A percentile compares a stretch with the other conserved stretches of the same genome.
Conservation (phyloP, 2,329 filamentous ascomycete genomes). For the Aspergillus udagawae region DNA sequence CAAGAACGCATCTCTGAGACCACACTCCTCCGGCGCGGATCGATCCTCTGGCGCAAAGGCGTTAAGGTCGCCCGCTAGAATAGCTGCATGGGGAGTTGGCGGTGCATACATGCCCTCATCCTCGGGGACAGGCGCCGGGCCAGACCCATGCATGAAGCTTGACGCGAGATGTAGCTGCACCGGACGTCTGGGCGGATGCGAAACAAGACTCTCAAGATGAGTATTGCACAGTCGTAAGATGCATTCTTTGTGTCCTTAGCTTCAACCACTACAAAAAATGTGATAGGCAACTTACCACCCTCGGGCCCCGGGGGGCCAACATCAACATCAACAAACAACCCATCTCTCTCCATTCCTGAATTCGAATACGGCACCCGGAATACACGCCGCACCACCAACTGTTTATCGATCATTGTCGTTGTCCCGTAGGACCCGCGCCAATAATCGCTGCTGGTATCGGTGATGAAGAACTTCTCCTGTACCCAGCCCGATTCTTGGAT, state of each 20-base stretch:
- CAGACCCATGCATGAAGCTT: slow-evolving; percentile 37
- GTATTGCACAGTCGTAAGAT: slow-evolving; percentile 52
- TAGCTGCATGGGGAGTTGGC: slow-evolving; percentile 34
- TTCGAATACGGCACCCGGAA: slow-evolving; percentile 51
- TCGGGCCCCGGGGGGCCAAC: background rate
- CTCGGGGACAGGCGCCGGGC: background rate
- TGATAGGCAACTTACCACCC: too few relatives aligned
- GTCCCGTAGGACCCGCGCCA: slow-evolving; percentile 54
- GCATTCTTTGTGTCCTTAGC: slow-evolving; percentile 8
- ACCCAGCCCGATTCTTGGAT: slow-evolving; percentile 48
- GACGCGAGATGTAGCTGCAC: slow-evolving; percentile 46
- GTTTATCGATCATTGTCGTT: slow-evolving; percentile 48
- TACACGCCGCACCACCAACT: slow-evolving; percentile 41
- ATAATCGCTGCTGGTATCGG: slow-evolving; percentile 41
- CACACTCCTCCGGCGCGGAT: slow-evolving; percentile 46
- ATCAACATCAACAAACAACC: slow-evolving; percentile 51
- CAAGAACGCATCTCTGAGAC: slow-evolving; percentile 52
- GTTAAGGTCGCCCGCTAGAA: slow-evolving; percentile 56
- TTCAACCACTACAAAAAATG: too few relatives aligned
- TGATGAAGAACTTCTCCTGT: slow-evolving; percentile 45
- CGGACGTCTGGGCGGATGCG: slow-evolving; percentile 48
- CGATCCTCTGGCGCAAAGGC: slow-evolving; percentile 54
- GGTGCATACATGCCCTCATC: slow-evolving; percentile 11
- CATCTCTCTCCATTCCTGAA: slow-evolving; percentile 52
- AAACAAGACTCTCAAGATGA: slow-evolving; percentile 54